A percentile compares a stretch with the other conserved stretches of the same genome.
These are phyloP conservation scores for Panicum hallii DNA, from an alignment of 202 grass and related monocot species.

Conservation along the genomic window DNA sequence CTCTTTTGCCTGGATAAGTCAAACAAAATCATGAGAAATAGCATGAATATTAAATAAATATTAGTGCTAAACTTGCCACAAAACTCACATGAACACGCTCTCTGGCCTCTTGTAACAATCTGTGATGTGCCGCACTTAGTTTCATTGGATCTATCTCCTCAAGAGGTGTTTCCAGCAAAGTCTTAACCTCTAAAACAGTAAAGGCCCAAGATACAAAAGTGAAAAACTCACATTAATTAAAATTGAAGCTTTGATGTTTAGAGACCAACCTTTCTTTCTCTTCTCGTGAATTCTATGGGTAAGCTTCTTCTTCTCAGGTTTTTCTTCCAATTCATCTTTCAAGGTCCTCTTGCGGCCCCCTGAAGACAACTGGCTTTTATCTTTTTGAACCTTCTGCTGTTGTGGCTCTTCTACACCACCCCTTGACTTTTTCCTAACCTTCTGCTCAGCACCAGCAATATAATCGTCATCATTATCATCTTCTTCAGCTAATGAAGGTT, in stretches of 20 bases:
- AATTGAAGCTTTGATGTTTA: neutral
- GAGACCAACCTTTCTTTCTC: constrained; percentile 54
- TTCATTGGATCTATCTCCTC: constrained; percentile 65
- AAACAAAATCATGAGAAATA: constrained; percentile 40
- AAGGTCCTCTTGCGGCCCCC: constrained; percentile 36
- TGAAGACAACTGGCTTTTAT: constrained; percentile 45
- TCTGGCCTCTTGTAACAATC: constrained; percentile 73
- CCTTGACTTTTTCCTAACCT: constrained; percentile 47
- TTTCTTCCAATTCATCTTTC: constrained; percentile 30
- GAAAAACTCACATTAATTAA: constrained; percentile 9
- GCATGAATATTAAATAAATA: neutral
- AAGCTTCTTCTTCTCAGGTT: constrained; percentile 44
- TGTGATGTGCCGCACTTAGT: constrained; percentile 71
- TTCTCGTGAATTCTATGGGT: constrained; percentile 50
- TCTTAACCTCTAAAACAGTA: constrained; percentile 55
- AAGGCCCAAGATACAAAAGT: constrained; percentile 8
- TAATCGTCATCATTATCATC: constrained; percentile 48
- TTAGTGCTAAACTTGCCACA: neutral
- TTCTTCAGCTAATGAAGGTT: constrained; percentile 36
- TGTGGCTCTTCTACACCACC: constrained; percentile 32
- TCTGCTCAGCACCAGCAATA: constrained; percentile 45
- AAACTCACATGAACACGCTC: constrained; percentile 58
- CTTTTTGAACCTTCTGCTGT: constrained; percentile 38
- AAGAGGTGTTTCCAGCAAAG: constrained; percentile 65
- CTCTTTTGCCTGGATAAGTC: constrained; percentile 61